Conservation (phyloP, 257 asterid genomes). For the Knoxia roxburghii region DNA sequence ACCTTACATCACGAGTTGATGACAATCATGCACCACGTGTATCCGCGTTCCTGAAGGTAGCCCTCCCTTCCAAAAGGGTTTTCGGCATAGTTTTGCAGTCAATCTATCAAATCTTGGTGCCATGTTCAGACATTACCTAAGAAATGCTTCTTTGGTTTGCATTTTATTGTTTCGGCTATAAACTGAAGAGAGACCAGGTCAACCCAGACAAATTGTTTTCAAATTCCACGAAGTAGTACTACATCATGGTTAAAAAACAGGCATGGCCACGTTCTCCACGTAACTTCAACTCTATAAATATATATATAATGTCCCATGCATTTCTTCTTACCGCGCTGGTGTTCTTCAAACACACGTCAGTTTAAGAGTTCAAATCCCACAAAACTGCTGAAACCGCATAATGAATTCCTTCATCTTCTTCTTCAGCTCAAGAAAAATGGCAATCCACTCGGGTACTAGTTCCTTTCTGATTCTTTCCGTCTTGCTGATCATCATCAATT, state of each 20-base stretch:
- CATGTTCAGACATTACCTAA: no score
- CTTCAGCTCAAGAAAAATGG: not conserved
- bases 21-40: no score
- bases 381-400: no score
- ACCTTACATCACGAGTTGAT: no score
- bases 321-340: not conserved
- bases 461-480: not conserved
- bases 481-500: constrained; percentile 4
- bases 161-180: no score
- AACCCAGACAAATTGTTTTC: not conserved
- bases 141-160: no score
- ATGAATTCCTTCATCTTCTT: no score
- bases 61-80: no score
- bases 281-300: not conserved
- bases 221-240: not conserved
- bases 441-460: not conserved
- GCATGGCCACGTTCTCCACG: constrained; percentile 9
- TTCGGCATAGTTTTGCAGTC: not conserved
- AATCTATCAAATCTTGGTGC: not conserved
- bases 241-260: no score
- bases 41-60: no score
- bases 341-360: not conserved
- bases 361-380: not conserved
- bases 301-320: no score
- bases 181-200: not conserved